These are phyloP conservation scores for Xylaria sp. DNA, from an alignment of 2,329 filamentous ascomycete species.

Conservation along the genomic window DNA sequence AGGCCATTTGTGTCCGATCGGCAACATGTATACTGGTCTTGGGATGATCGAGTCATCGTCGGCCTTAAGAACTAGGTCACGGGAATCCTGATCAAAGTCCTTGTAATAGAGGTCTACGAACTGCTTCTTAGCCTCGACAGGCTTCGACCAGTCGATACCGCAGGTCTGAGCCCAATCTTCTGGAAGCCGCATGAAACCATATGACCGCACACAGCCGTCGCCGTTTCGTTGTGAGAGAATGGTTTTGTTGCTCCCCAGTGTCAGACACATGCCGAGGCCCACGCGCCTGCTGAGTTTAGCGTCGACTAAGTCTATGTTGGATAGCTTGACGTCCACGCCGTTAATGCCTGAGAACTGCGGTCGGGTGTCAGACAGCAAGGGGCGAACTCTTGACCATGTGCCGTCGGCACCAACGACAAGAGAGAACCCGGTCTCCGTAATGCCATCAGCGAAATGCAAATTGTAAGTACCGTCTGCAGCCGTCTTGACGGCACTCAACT, in stretches of 20 bases:
- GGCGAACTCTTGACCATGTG: conserved; percentile 51
- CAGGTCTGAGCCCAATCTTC: conserved; percentile 9
- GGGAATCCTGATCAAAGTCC: conserved; percentile 8
- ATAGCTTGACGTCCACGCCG: conserved; percentile 5
- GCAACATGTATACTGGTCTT: conserved; percentile 5
- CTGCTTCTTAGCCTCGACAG: conserved; percentile 17
- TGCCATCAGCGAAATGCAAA: too few species aligned
- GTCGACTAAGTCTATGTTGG: conserved; percentile 7
- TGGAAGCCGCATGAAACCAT: conserved; percentile 10
- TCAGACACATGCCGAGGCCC: conserved; percentile 6
- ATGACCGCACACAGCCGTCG: conserved; percentile 9
- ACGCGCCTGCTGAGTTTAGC: conserved; percentile 9
- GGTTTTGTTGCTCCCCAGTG: conserved; percentile 6
- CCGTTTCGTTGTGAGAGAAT: conserved; percentile 14
- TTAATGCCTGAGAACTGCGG: conserved; percentile 8
- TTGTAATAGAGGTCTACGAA: conserved; percentile 13
- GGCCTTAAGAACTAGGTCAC: conserved; percentile 10
- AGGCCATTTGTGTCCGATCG: conserved; percentile 14
- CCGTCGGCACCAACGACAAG: conserved; percentile 53
- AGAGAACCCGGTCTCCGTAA: conserved; percentile 39
- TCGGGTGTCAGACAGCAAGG: conserved; percentile 19
- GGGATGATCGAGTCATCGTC: conserved; percentile 12
- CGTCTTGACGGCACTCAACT: too few species aligned
- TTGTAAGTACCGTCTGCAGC: too few species aligned
- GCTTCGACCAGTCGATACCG: conserved; percentile 10